Evolutionary conservation across 1,284 basidiomycete genomes (phyloP).

Genomic region (Boletus calvinii): DNA sequence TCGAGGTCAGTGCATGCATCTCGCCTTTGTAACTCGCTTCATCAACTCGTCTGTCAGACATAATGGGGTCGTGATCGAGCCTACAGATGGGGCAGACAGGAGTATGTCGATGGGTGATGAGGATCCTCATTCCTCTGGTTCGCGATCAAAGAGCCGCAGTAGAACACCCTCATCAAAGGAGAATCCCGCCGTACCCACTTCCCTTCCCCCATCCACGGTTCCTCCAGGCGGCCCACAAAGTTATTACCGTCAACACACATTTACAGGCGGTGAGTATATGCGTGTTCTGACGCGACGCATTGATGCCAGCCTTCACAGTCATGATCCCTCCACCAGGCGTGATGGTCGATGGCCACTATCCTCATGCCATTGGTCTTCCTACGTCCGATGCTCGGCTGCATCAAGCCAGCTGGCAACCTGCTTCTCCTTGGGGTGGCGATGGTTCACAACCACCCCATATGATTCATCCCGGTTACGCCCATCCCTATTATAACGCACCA

Average conservation of each 20-base stretch:
- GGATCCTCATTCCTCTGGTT: slow-evolving; percentile 41
- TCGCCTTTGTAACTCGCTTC: slow-evolving; percentile 5
- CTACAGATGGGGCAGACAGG: slow-evolving; percentile 37
- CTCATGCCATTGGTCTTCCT: slow-evolving; percentile 43
- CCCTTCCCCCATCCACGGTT: slow-evolving; percentile 33
- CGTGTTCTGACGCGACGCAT: neutral
- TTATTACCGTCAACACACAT: slow-evolving; percentile 65
- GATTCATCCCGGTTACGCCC: slow-evolving; percentile 41
- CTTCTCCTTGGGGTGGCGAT: slow-evolving; percentile 37
- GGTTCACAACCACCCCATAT: slow-evolving; percentile 30
- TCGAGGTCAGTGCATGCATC: slow-evolving; percentile 50
- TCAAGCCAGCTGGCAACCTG: slow-evolving; percentile 41
- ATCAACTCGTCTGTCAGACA: slow-evolving; percentile 43
- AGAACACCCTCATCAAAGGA: slow-evolving; percentile 48
- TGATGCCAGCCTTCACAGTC: slow-evolving; percentile 13
- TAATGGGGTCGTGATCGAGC: slow-evolving; percentile 64
- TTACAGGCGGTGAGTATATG: slow-evolving; percentile 32
- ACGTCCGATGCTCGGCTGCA: slow-evolving; percentile 52
- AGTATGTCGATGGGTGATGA: slow-evolving; percentile 38
- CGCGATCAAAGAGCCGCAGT: slow-evolving; percentile 50
- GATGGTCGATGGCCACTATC: slow-evolving; percentile 34
- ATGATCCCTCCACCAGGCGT: slow-evolving; percentile 35
- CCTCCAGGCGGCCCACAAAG: slow-evolving; percentile 44
- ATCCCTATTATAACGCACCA: slow-evolving; percentile 44
- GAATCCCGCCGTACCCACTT: slow-evolving; percentile 26